A percentile compares a stretch with the other conserved stretches of the same genome.
These are phyloP conservation scores for Trichoderma koningii DNA, from an alignment of 2,329 filamentous ascomycete genomes.

Conservation along the genomic window DNA sequence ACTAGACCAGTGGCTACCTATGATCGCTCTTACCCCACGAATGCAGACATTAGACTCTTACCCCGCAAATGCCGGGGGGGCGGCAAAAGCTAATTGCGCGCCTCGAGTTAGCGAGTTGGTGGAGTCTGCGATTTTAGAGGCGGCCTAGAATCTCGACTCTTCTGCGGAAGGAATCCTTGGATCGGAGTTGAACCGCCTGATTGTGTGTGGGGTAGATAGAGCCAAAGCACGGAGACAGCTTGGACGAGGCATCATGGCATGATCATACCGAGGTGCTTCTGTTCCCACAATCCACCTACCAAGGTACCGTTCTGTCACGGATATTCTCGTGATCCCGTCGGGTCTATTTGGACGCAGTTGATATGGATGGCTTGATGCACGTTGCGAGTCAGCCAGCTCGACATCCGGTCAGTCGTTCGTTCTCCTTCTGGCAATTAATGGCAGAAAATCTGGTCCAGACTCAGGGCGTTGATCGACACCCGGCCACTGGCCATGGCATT, in stretches of 20 bases:
- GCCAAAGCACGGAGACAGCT: background rate
- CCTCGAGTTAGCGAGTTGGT: background rate
- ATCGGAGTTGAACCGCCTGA: background rate
- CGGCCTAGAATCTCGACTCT: constrained; percentile 9
- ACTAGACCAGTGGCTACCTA: too few relatives aligned
- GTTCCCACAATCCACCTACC: background rate
- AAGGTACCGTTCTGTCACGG: background rate
- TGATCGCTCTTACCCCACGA: constrained; percentile 8
- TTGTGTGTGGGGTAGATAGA: too few relatives aligned
- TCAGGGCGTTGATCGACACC: background rate
- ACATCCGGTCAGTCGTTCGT: background rate
- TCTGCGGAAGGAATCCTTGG: constrained; percentile 2
- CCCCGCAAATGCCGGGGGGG: constrained; percentile 25
- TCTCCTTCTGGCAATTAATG: background rate
- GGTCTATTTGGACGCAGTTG: background rate
- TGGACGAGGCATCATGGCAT: background rate
- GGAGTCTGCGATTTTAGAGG: background rate
- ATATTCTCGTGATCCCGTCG: background rate
- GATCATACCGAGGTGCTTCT: background rate
- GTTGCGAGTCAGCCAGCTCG: constrained; percentile 4
- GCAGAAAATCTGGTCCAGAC: background rate
- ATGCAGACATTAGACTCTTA: background rate
- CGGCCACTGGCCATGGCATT: background rate
- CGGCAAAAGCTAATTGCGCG: constrained; percentile 6
- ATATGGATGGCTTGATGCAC: too few relatives aligned